Base-by-base conservation (phyloP, 179 eudicot genomes). In the Pouteria campechiana region DNA sequence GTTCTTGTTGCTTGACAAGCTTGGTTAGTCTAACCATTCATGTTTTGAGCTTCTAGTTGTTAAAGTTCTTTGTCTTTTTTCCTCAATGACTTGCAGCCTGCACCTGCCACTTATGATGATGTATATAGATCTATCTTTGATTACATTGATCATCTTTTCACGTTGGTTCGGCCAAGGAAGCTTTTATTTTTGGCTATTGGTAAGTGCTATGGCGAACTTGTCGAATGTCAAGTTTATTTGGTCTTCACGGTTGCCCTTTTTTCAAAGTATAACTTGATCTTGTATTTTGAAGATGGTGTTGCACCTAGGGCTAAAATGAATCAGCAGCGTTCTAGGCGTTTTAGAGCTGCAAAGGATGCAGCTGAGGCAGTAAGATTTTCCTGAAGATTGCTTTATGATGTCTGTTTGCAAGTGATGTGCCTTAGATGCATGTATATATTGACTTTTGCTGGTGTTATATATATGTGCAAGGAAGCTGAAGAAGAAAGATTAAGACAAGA, bases 281-380 rank as follows among this genome's bases (percentile, higher is more conserved):
- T 23, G 29, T 6, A 39, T 54, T 49, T 48, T 37, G 41, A 45
- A 90, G 98, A 90, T 73, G 98, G 96, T 52, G 98, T 90, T 68
- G 98, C 98, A 48, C 98, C 98, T 25, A 75, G 98, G 58, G 98
- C 96, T 60, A 90, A 90, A 76, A 90, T 90, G 98, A 90, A 90
- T 67, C 98, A 90, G 73, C 98, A 90, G 50, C 82, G 98, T 41
- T 58, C 98, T 8, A 71, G 98, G 25, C 98, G 98, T 16, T 90
- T 90, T 55, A 81, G 98, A 66, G 95, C 98, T 44, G 96, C 98
- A 48, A 79, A 90, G 73, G 98, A 90, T 69, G 96, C 98, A 48
- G 92, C 96, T 25, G 85, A 67, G 56, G 94, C 96, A 50, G 98
- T 90, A 72, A 66, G 85, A 52, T 43, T 50, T 21, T 25, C 44